A percentile compares a stretch with the other conserved stretches of the same genome.
These are phyloP conservation scores for Pseudisothecium myosuroides DNA, from an alignment of 225 moss, liverwort and hornwort genomes.

Conservation along the genomic window DNA sequence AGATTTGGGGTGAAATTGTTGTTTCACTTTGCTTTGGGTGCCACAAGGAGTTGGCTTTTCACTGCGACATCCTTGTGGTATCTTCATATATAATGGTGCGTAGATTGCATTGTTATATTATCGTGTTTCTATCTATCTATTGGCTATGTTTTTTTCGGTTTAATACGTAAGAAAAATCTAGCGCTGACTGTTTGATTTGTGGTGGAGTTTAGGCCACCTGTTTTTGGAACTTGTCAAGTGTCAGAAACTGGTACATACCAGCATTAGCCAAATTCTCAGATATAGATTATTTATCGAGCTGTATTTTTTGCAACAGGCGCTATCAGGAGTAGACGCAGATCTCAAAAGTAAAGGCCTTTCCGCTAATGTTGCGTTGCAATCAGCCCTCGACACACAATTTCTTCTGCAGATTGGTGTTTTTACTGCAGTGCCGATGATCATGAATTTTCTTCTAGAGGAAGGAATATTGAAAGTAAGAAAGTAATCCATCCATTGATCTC, in stretches of 20 bases:
- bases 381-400: constrained; percentile 53
- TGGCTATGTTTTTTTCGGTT: background rate
- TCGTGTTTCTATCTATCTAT: background rate
- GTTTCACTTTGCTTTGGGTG: background rate
- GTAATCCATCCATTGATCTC: background rate
- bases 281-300: background rate
- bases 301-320: constrained; percentile 22
- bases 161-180: background rate
- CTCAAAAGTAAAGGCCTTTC: constrained; percentile 21
- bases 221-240: background rate
- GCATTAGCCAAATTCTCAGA: background rate
- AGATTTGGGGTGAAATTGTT: background rate
- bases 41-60: background rate
- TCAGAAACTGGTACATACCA: background rate
- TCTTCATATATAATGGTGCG: background rate
- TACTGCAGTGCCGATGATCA: constrained; percentile 56
- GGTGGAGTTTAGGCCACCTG: background rate
- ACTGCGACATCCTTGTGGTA: background rate
- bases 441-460: constrained; percentile 49
- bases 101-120: background rate
- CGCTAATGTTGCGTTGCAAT: constrained; percentile 31
- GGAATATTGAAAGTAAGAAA: constrained; percentile 41
- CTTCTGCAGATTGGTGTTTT: constrained; percentile 62
- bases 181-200: background rate
- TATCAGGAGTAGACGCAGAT: constrained; percentile 45